These are phyloP conservation scores for Leccinum subtestaceum DNA, from an alignment of 768 basidiomycete genomes.

Conservation along the genomic window DNA sequence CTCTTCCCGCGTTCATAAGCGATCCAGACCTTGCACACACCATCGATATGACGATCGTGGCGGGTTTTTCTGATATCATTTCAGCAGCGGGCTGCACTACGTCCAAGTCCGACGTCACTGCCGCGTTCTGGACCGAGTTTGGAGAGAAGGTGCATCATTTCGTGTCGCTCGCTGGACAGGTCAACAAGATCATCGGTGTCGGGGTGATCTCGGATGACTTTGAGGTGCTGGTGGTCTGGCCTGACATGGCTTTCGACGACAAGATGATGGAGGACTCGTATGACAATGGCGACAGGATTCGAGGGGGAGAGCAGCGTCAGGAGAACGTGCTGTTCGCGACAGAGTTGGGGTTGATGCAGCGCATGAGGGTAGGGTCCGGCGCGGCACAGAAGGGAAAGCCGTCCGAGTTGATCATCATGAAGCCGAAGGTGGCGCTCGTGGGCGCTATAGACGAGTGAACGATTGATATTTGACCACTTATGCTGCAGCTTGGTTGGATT, in stretches of 20 bases:
- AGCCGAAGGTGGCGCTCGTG: constrained; percentile 28
- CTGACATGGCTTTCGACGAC: constrained; percentile 13
- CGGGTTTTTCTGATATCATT: constrained; percentile 29
- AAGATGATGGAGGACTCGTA: constrained; percentile 25
- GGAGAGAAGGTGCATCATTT: constrained; percentile 39
- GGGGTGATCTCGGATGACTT: constrained; percentile 27
- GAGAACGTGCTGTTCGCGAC: constrained; percentile 33
- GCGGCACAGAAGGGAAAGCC: constrained; percentile 9
- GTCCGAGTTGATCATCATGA: constrained; percentile 27
- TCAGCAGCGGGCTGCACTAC: constrained; percentile 23
- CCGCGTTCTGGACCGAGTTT: constrained; percentile 42
- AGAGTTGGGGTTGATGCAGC: constrained; percentile 32
- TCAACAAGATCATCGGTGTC: constrained; percentile 36
- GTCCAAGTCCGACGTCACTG: constrained; percentile 27
- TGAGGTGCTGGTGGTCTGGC: constrained; percentile 18
- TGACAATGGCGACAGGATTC: constrained; percentile 15
- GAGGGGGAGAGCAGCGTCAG: not conserved
- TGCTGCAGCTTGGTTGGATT: not conserved
- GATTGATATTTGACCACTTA: not conserved
- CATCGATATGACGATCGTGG: constrained; percentile 8
- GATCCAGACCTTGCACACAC: constrained; percentile 15
- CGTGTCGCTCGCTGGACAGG: constrained; percentile 41
- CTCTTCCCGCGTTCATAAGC: constrained; percentile 9
- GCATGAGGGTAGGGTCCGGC: constrained; percentile 11
- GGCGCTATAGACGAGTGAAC: not conserved